These are phyloP conservation scores for Oidiodendron maius DNA, from an alignment of 495 filamentous ascomycete species.

Conservation along the genomic window DNA sequence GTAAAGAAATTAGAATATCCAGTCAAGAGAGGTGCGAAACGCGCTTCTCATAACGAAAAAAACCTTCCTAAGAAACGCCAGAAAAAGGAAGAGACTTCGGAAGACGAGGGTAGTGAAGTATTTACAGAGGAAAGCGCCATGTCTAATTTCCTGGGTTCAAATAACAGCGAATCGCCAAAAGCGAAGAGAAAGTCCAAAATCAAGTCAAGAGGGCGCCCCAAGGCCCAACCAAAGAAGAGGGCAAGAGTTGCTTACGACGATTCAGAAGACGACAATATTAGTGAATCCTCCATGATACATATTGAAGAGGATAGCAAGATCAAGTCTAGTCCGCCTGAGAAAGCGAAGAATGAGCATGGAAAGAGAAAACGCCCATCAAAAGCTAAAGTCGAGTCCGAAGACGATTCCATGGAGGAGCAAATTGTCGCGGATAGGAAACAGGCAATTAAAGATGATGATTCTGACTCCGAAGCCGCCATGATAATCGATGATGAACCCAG, in stretches of 20 bases:
- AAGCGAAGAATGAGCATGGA: constrained; percentile 7
- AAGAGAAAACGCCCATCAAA: constrained; percentile 13
- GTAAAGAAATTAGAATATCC: no score
- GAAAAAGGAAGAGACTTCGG: constrained; percentile 17
- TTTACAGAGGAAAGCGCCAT: constrained; percentile 15
- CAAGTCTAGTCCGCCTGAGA: constrained; percentile 8
- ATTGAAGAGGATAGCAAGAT: constrained; percentile 4
- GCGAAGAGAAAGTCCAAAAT: constrained; percentile 20
- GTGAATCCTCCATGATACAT: not conserved
- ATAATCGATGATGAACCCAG: constrained; percentile 66
- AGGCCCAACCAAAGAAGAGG: constrained; percentile 9
- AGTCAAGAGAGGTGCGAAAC: constrained; percentile 15
- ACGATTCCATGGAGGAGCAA: constrained; percentile 17
- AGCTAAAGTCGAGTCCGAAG: constrained; percentile 20
- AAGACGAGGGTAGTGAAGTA: constrained; percentile 17
- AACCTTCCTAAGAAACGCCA: constrained; percentile 14
- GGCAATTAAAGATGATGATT: constrained; percentile 40
- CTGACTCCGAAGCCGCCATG: constrained; percentile 75
- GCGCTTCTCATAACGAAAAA: constrained; percentile 10
- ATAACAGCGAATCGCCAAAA: constrained; percentile 23
- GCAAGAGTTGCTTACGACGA: constrained; percentile 4
- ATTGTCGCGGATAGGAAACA: constrained; percentile 13
- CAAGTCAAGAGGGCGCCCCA: constrained; percentile 10
- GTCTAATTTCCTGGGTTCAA: constrained; percentile 9
- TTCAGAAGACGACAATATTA: constrained; percentile 2